phyloP scores from a whole-genome alignment of 176 grass and related monocot genomes.

The Ampelocalamus luodianensis region DNA sequence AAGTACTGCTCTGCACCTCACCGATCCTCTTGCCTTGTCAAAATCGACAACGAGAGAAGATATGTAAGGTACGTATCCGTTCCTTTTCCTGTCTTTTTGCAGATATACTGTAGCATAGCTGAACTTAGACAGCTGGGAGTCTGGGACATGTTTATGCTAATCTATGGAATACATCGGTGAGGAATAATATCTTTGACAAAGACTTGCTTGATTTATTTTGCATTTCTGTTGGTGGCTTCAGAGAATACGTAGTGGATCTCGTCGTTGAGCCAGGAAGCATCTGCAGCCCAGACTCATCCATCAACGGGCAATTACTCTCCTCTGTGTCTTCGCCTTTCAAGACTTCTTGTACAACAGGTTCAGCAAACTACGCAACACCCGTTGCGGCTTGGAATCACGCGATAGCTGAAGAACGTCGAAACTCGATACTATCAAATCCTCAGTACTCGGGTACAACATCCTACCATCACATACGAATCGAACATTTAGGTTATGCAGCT shows the following conservation, averaged over 20 bases:
- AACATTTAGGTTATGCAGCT: background rate
- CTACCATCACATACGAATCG: background rate
- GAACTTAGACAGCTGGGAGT: background rate
- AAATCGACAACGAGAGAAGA: slow-evolving; percentile 54
- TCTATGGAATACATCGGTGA: background rate
- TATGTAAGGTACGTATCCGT: slow-evolving; percentile 31
- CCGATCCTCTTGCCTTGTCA: slow-evolving; percentile 89
- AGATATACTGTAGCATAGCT: background rate
- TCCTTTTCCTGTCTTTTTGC: background rate
- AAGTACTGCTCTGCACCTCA: slow-evolving; percentile 86
- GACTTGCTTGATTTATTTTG: background rate
- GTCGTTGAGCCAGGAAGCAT: slow-evolving; percentile 72
- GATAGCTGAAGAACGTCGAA: slow-evolving; percentile 41
- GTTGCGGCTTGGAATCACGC: slow-evolving; percentile 43
- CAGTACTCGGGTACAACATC: slow-evolving; percentile 45
- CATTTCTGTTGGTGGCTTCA: slow-evolving; percentile 39
- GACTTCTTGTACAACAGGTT: slow-evolving; percentile 48
- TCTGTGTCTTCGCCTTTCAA: slow-evolving; percentile 83
- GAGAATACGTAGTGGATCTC: slow-evolving; percentile 88
- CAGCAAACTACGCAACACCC: slow-evolving; percentile 43
- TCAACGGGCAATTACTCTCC: slow-evolving; percentile 75
- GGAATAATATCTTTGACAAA: background rate
- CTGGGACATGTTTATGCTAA: background rate
- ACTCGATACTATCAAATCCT: slow-evolving; percentile 36
- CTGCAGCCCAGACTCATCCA: slow-evolving; percentile 78